Base-by-base conservation (phyloP, 148 eudicot genomes). In the Silene conica region DNA sequence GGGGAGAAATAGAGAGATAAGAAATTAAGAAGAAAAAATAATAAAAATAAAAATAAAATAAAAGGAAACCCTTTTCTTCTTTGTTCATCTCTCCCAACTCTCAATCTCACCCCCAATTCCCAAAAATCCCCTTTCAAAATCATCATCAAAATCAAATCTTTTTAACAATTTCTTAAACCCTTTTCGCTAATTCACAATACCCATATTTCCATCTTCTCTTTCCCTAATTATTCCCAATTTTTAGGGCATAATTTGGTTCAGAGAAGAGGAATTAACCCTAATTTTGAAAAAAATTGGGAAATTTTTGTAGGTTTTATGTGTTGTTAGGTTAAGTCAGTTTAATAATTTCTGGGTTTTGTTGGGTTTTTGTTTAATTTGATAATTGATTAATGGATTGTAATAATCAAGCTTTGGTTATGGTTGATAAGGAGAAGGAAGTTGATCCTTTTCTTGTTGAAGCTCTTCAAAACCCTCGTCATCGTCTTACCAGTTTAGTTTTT, bases 381-480 rank as follows among this genome's bases (percentile, higher is more conserved):
- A 63, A 84, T 84, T 87, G 91, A 79, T 5, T 20, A 59, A 84
- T 84, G 89, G 91, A 79, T 70, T 79, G 83, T 6, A 70, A 73
- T 85, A 79, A 72, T 63, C 73, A 20, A 71, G 22, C 34, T 70
- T 23, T 74, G 86, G 79, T 65, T 75, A 63, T 48, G 23, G 75
- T 77, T 6, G 80, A 69, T 31, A 73, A 77, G 68, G 87, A 83
- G 23, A 74, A 67, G 48, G 79, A 75, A 26, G 90, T 95, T 0
- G 97, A 94, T 73, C 96, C 96, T 28, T 92, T 94, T 74, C 84
- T 94, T 45, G 79, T 89, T 43, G 98, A 94, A 81, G 98, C 96
- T 68, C 96, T 92, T 62, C 98, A 94, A 77, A 92, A 89, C 86
- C 96, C 92, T 81, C 93, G 97, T 74, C 97, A 92, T 79, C 98